Base-by-base conservation (phyloP, 257 asterid species). In the Nicotiana paniculata region DNA sequence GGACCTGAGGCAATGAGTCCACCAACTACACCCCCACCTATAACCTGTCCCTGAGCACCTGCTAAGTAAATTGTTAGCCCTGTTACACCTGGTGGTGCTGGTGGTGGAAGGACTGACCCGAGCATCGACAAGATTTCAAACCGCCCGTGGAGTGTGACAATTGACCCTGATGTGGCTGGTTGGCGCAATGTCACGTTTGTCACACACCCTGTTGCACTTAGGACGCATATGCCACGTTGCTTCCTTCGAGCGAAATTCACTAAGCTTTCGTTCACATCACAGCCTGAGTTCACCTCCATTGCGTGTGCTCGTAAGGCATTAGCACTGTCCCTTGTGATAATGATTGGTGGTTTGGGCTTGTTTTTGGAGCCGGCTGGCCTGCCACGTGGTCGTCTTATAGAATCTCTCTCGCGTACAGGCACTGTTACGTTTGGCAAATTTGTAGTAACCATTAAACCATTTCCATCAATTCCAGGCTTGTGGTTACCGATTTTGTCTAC, bases 281-380 rank as follows among this genome's bases (percentile, higher is more conserved):
- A 89, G 62, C 98, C 98, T 0, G 98, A 88, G 62, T 84, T 82
- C 7, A 95, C 89, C 87, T 95, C 99, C 92, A 95, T 89, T 0
- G 97, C 99, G 57, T 95, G 98, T 28, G 98, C 98, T 55, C 90
- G 85, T 51, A 95, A 90, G 10, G 97, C 91, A 81, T 93, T 95
- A 21, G 94, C 91, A 51, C 96, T 92, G 88, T 95, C 99, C 80
- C 98, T 64, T 2, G 98, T 91, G 89, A 95, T 95, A 81, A 95
- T 91, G 83, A 95, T 91, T 4, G 99, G 99, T 21, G 99, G 96
- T 79, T 95, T 95, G 5, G 99, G 99, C 85, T 93, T 95, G 93
- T 95, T 95, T 84, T 95, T 95, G 37, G 99, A 95, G 17, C 99
- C 99, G 0, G 97, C 90, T 5, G 99, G 99, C 57, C 99, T 76